Evolutionary conservation across 768 basidiomycete genomes (phyloP).

Genomic region (Xerocomellus chrysenteron): DNA sequence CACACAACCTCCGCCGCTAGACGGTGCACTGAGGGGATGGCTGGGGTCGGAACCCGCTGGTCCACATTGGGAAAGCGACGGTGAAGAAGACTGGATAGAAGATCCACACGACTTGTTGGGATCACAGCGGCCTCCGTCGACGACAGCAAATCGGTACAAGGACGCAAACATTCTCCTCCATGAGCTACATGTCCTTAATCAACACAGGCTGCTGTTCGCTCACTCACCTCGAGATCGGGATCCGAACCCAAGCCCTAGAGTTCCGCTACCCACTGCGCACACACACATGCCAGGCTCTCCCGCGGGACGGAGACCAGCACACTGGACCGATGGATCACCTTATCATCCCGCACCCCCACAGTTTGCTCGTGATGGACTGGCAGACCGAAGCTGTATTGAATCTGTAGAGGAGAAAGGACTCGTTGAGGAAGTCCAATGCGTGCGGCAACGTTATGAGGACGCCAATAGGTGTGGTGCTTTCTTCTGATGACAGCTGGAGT

Average conservation of each 20-base stretch:
- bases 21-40: conserved; percentile 54
- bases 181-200: conserved; percentile 66
- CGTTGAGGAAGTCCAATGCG: conserved; percentile 43
- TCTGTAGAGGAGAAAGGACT: conserved; percentile 16
- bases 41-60: conserved; percentile 4
- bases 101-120: conserved; percentile 37
- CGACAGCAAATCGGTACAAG: conserved; percentile 46
- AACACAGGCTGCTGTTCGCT: conserved; percentile 55
- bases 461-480: conserved; percentile 54
- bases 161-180: conserved; percentile 64
- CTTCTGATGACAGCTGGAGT: background rate
- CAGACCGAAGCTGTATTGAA: background rate
- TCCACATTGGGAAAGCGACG: conserved; percentile 24
- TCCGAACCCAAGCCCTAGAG: background rate
- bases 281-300: background rate
- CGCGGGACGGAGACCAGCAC: background rate
- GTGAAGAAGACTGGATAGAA: conserved; percentile 35
- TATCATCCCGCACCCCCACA: background rate
- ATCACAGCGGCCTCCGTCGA: background rate
- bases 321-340: conserved; percentile 5
- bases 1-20: conserved; percentile 48
- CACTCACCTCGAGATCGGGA: conserved; percentile 12
- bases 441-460: conserved; percentile 61
- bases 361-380: background rate
- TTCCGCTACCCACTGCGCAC: background rate